These are phyloP conservation scores for Leccinum pseudoinsigne DNA, from an alignment of 1,284 basidiomycete genomes.

Conservation along the genomic window DNA sequence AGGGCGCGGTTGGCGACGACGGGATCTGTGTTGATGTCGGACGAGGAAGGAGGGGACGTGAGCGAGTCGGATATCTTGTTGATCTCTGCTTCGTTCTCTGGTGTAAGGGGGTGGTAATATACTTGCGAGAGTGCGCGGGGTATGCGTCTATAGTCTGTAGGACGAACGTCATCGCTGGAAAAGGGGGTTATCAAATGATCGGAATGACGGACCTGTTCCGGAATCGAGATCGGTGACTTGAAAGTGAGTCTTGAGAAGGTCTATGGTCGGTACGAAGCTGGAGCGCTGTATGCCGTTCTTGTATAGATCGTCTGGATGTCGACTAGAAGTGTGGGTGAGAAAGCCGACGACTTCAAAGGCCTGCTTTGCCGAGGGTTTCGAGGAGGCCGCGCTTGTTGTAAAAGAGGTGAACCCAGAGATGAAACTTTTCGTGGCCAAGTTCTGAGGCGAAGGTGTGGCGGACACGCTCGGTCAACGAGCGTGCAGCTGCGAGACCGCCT, in stretches of 20 bases:
- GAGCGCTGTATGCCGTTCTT: constrained; percentile 98
- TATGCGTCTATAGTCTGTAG: constrained; percentile 87
- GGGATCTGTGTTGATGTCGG: constrained; percentile 36
- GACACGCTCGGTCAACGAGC: constrained; percentile 51
- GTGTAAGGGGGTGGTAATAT: constrained; percentile 82
- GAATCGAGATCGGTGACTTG: constrained; percentile 92
- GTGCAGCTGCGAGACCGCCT: constrained; percentile 58
- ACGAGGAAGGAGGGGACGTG: constrained; percentile 45
- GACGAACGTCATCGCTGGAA: constrained; percentile 1
- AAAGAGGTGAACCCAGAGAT: constrained; percentile 65
- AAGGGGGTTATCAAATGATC: not conserved
- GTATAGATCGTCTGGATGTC: constrained; percentile 82
- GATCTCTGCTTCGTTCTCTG: constrained; percentile 68
- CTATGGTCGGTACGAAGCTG: constrained; percentile 96
- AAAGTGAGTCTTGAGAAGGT: constrained; percentile 87
- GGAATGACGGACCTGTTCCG: constrained; percentile 70
- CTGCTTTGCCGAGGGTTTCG: constrained; percentile 48
- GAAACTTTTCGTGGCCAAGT: constrained; percentile 45
- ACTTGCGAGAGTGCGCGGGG: constrained; percentile 90
- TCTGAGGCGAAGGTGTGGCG: constrained; percentile 42
- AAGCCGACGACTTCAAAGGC: constrained; percentile 24
- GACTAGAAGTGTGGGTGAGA: too few relatives aligned
- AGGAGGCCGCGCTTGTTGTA: constrained; percentile 60
- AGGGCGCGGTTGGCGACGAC: constrained; percentile 69
- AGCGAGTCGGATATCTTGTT: constrained; percentile 82